Evolutionary conservation across 129 eudicot genomes (phyloP), one percentile per base, ranked within the genome.

Genomic region (Saussurea involucrata): DNA sequence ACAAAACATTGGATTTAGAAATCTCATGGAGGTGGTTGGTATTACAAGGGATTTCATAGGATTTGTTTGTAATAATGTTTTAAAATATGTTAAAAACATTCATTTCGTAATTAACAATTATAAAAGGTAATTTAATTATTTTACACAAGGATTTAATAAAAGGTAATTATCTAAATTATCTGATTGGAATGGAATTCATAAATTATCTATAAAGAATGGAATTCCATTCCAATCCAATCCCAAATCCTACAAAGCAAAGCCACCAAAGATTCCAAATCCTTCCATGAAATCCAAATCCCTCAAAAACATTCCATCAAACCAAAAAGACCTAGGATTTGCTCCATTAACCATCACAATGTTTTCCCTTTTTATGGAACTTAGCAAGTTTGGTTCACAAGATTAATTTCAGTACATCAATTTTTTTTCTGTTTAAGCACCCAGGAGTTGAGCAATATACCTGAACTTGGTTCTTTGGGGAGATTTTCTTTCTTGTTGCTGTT

Each of bases 401-500:
- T n/a, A 17, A 53, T 22, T 17, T 46, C 4, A 46, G 69, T 33
- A 21, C 1, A 7, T 44, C 57, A 24, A 10, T 27, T 79, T 8
- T 31, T 24, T 37, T 31, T 24, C 29, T n/a, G 15, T 46, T 44
- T 18, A 21, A 44, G 66, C 73, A 31, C 17, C 44, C 34, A 75
- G 34, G 6, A 40, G 76, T 55, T 28, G 25, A 15, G 29, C 29
- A 61, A 58, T 9, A 55, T 85, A 91, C 97, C 97, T 84, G 81
- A 20, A 34, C 29, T 72, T 65, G 44, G 78, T 29, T 73, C 37
- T 49, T 61, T 46, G 22, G 90, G 81, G 82, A 71, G 57, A 49
- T 81, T 74, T 78, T 74, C 68, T 9, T 68, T 78, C 17, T 83
- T 71, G 24, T 31, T 64, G 24, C 70, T 74, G 74, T 64, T 36